Base-by-base conservation (phyloP, 2,329 filamentous ascomycete species). In the Cercospora nicotianae region DNA sequence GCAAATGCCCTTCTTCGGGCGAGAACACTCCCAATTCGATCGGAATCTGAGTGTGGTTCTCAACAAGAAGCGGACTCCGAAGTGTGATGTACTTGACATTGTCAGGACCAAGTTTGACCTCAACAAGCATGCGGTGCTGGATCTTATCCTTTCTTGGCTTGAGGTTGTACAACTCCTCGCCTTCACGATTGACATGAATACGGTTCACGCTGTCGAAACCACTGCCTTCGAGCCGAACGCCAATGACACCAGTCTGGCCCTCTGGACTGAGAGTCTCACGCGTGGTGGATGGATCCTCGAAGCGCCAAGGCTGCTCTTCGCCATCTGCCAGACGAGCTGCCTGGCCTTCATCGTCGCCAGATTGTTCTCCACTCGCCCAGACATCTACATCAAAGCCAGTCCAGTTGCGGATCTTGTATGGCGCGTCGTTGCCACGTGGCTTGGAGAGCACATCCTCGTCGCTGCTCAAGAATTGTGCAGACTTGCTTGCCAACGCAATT, bases 11-110 rank as follows among this genome's bases (percentile, higher is more conserved):
- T 66, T 97, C 91, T 69, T 92, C 88, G 0, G 89, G 89, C 78
- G 94, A 95, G 77, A 92, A 97, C 16, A 99, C 89, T 16, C 95
- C 96, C 23, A 99, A 80, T 79, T 99, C 95, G 13, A 99, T 89
- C 0, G 95, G 94, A 53, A 99, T 97, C 77, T 99, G 93, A 0
- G 95, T 99, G 70, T 95, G 91, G 79, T 99, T 99, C 78, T 99
- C 95, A 7, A 99, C 89, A 0, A 97, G 82, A 1, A 99, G 83
- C 0, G 95, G 95, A 18, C 94, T 98, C 28, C 95, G 88, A 75
- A 99, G 89, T 1, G 94, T 99, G 76, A 99, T 96, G 78, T 96
- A 96, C 82, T 99, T 99, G 81, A 99, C 92, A 75, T 98, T 98
- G 82, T 99, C 94, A 0, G 88, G 83, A n/a, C 93, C 95, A 26